These are phyloP conservation scores for Pseudogymnoascus verrucosus DNA, from an alignment of 2,329 filamentous ascomycete genomes.

Conservation along the genomic window DNA sequence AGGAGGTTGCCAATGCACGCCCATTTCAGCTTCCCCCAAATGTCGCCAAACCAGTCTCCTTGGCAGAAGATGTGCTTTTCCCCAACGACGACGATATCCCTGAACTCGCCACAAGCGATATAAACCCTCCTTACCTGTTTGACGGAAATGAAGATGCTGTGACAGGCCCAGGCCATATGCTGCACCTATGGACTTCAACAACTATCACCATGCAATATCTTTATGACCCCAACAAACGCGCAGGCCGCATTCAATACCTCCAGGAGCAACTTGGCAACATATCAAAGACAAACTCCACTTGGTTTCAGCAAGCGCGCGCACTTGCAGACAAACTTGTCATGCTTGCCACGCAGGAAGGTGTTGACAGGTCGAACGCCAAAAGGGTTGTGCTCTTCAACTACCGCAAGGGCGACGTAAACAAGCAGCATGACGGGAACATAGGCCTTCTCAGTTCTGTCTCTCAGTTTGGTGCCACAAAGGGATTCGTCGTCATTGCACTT, in stretches of 20 bases:
- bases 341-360: background rate
- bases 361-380: background rate
- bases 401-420: background rate
- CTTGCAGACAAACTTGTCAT: background rate
- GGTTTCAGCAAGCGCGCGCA: background rate
- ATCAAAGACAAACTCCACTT: background rate
- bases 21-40: background rate
- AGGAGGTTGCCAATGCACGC: background rate
- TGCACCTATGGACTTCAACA: background rate
- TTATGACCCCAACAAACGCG: background rate
- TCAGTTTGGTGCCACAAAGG: background rate
- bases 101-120: background rate
- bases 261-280: background rate
- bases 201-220: background rate
- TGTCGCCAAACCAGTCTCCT: background rate
- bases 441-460: background rate
- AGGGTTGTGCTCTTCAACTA: constrained; percentile 3
- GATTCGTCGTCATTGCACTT: background rate
- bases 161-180: background rate
- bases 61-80: background rate
- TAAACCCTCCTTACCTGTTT: background rate
- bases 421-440: constrained; percentile 4
- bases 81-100: background rate
- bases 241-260: background rate
- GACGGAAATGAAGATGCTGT: background rate